Percentiles rank a stretch among this genome's conserved stretches.
These are phyloP conservation scores for Colletotrichum incanum DNA, from an alignment of 2,329 filamentous ascomycete genomes.

Conservation along the genomic window DNA sequence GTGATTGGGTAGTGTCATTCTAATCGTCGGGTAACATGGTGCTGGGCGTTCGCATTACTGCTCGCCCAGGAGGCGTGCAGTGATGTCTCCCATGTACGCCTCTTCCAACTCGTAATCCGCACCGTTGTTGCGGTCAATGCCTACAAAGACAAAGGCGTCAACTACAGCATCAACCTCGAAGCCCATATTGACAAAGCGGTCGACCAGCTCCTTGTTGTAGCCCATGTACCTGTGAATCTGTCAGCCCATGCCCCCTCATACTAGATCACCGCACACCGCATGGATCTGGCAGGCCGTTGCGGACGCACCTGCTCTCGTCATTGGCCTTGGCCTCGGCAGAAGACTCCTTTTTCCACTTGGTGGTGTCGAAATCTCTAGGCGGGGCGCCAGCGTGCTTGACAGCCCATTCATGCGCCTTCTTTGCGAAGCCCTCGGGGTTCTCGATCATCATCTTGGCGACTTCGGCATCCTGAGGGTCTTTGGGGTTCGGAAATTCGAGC, in stretches of 20 bases:
- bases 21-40: neutral
- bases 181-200: constrained; percentile 91
- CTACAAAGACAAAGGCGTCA: constrained; percentile 84
- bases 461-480: constrained; percentile 96
- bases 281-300: neutral
- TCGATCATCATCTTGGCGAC: constrained; percentile 92
- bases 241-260: constrained; percentile 6
- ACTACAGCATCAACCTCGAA: constrained; percentile 92
- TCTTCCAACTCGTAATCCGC: constrained; percentile 90
- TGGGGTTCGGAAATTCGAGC: constrained; percentile 93
- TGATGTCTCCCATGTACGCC: constrained; percentile 92
- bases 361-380: constrained; percentile 55
- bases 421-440: constrained; percentile 83
- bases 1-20: neutral
- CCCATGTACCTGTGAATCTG: constrained; percentile 78
- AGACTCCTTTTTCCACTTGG: constrained; percentile 64
- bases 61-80: constrained; percentile 87
- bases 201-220: constrained; percentile 87
- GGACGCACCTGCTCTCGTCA: constrained; percentile 63
- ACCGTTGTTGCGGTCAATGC: constrained; percentile 84
- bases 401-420: constrained; percentile 92
- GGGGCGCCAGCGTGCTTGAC: constrained; percentile 86
- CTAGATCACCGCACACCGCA: neutral
- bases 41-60: constrained; percentile 56
- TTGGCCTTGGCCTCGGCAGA: constrained; percentile 67